phyloP scores from a whole-genome alignment of 352 stramenopile species.

The Phytophthora pseudosyringae region DNA sequence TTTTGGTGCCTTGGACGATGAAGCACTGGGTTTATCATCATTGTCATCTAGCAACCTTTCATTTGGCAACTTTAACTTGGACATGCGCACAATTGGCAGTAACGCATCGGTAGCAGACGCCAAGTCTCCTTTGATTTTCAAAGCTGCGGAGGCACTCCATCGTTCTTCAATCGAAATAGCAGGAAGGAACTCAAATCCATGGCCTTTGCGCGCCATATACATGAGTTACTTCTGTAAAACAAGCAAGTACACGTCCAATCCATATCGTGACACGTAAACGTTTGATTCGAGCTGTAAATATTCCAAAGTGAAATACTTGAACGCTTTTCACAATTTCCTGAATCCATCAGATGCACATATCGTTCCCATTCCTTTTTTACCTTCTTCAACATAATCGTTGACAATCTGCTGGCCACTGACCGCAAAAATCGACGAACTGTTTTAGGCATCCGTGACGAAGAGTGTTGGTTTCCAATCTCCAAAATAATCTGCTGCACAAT shows the following conservation, averaged over 20 bases:
- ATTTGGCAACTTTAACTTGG: background rate
- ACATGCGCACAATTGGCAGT: too few relatives aligned
- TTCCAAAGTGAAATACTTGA: conserved; percentile 17
- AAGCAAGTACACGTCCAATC: conserved; percentile 5
- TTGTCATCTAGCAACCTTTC: too few relatives aligned
- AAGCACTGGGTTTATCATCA: too few relatives aligned
- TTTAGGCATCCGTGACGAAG: background rate
- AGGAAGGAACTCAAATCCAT: background rate
- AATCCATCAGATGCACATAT: conserved; percentile 22
- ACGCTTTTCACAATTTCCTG: conserved; percentile 29
- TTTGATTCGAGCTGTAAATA: conserved; percentile 1
- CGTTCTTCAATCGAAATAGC: background rate
- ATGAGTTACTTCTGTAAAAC: conserved; percentile 14
- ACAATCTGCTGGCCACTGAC: background rate
- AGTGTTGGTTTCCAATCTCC: conserved; percentile 1
- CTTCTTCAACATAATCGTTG: conserved; percentile 3
- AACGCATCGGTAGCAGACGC: too few relatives aligned
- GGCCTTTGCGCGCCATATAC: conserved; percentile 1
- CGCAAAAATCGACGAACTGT: conserved; percentile 9
- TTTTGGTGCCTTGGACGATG: too few relatives aligned
- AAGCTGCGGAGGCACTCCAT: background rate
- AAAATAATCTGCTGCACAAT: conserved; percentile 19
- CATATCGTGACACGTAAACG: background rate
- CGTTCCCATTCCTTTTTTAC: conserved; percentile 26
- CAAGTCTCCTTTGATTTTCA: background rate